phyloP scores from a whole-genome alignment of 179 eudicot genomes.

The Silene noctiflora region DNA sequence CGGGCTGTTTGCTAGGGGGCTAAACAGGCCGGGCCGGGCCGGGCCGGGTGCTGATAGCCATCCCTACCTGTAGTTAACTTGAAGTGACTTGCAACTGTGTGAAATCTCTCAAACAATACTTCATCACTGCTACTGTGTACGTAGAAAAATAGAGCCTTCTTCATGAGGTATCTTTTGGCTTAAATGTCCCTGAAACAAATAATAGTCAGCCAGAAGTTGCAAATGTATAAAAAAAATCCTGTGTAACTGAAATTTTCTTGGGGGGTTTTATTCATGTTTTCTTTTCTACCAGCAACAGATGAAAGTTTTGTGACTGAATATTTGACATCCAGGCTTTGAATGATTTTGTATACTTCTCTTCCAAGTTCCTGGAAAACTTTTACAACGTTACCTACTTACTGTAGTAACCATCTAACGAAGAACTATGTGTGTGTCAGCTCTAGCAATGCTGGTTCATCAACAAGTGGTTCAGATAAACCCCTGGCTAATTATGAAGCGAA shows the following conservation, averaged over 20 bases:
- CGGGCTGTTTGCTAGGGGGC: too few species aligned
- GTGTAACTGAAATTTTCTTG: too few species aligned
- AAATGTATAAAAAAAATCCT: neutral
- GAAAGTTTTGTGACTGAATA: neutral
- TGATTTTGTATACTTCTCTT: neutral
- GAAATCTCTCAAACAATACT: neutral
- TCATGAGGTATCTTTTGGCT: neutral
- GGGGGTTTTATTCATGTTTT: neutral
- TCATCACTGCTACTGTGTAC: neutral
- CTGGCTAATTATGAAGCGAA: constrained; percentile 61
- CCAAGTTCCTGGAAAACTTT: neutral
- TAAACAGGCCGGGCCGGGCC: too few species aligned
- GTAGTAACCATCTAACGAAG: constrained; percentile 16
- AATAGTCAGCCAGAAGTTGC: neutral
- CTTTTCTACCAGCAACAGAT: neutral
- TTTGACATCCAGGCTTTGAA: constrained; percentile 1
- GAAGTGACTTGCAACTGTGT: neutral
- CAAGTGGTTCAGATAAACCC: constrained; percentile 44
- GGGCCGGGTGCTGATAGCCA: too few species aligned
- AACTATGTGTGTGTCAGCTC: constrained; percentile 36
- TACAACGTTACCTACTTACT: neutral
- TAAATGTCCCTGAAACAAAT: neutral
- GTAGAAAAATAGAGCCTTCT: neutral
- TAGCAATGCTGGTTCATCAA: constrained; percentile 47
- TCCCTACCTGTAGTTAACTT: neutral